Evolutionary conservation across 2,329 filamentous ascomycete species (phyloP), one percentile per base, ranked within the genome.

Genomic region (Gremmenia infestans): DNA sequence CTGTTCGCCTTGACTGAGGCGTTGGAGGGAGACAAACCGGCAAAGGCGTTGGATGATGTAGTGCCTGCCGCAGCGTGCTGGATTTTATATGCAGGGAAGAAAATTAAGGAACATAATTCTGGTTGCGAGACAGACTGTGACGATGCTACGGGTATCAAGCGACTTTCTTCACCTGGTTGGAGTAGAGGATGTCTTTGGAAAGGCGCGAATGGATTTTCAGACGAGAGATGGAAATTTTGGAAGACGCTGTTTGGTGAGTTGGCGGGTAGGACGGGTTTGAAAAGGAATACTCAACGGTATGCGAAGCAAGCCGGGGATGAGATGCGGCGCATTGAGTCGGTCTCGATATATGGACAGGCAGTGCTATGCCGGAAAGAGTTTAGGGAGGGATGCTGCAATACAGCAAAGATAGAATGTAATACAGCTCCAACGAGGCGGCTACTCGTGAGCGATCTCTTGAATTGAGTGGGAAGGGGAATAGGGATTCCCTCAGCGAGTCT

Each of bases 171-270:
- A 28, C 28, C 28, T 1, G 28, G 2, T 11, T 12, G 47, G 19
- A 50, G 47, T 25, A 45, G 53, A 28, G 53, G 48, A n/a, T 25
- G 22, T 40, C 25, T 55, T 23, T 55, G 50, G 17, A 43, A n/a
- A 14, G 53, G 53, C 7, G 12, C 47, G 36, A 46, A 22, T n/a
- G 53, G 48, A 11, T 39, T 55, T 22, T 55, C 53, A 9, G 32
- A 47, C 22, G 48, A 55, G 19, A 55, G 53, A 50, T 55, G 53
- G 53, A 32, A 7, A 17, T 55, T 55, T 35, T 50, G 53, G 53
- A 55, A 46, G 25, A 25, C 8, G 3, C 35, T 40, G n/a, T 50
- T 55, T n/a, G 28, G n/a, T 50, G 53, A 54, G 37, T 25, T 45
- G 17, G 25, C 19, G 28, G 40, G 5, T 19, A 28, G 39, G 40